Evolutionary conservation across 1,284 basidiomycete species (phyloP), one percentile per base, ranked within the genome.

Genomic region (Vanrija sp.): DNA sequence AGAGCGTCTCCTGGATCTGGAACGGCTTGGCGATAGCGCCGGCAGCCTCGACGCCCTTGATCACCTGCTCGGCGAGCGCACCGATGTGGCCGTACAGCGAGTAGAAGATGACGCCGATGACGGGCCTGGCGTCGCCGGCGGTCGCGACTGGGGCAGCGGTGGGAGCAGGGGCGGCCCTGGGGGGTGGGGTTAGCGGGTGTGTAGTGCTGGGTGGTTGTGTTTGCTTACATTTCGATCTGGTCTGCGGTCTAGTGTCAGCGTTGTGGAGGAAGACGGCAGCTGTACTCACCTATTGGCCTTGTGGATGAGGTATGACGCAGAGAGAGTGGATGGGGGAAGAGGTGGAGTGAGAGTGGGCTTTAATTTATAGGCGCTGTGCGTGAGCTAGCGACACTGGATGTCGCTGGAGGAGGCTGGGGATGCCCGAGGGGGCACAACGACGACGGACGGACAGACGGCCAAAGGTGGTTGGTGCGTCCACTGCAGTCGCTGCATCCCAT

Each of bases 91-190:
- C 88, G 72, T 88, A 91, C 77, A 88, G 82, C 55, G 85, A 80
- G 81, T 92, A 92, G 80, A 89, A 86, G 67, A 89, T 76, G 67
- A 92, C 89, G 55, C 86, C 89, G 69, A 89, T 80, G 69, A 83
- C 84, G 47, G 87, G 85, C 58, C 68, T 62, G 52, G 44, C 43
- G n/a, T 26, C 19, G 23, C 4, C 12, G 39, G n/a, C 7, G 39
- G 39, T 34, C 25, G 43, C 23, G 48, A 38, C 23, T 43, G 34
- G 34, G 34, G 34, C 34, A 34, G 34, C 34, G 14, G 34, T 12
- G 48, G 44, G 16, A 18, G 47, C 18, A 29, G 47, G 38, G 23
- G 28, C 42, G 34, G 54, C 38, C 47, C 47, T 49, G 47, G 18
- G 34, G 9, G 9, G 34, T 2, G 34, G 9, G 34, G 45, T 46